phyloP scores from a whole-genome alignment of 1,139 yeast species.

The Blastobotrys capitulatus region DNA sequence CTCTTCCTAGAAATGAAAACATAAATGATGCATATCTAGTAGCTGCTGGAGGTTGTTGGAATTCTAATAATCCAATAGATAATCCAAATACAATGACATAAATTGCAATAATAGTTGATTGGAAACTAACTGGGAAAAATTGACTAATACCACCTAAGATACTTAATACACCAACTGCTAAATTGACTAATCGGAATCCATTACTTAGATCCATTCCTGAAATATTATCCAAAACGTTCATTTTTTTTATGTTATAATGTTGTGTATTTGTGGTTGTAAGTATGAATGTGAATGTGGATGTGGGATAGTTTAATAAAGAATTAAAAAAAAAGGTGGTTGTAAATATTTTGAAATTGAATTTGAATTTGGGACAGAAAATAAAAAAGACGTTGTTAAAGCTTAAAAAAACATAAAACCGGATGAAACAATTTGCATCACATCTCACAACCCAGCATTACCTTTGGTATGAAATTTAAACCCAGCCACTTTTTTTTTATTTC shows the following conservation, averaged over 20 bases:
- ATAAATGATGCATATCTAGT: conserved; percentile 71
- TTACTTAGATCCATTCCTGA: conserved; percentile 34
- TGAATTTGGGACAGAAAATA: conserved; percentile 5
- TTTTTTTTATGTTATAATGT: background rate
- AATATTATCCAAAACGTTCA: conserved; percentile 9
- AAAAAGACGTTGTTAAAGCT: too few species aligned
- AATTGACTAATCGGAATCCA: conserved; percentile 58
- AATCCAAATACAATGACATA: conserved; percentile 53
- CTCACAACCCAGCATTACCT: too few species aligned
- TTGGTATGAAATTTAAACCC: background rate
- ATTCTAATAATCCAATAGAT: conserved; percentile 49
- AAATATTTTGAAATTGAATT: too few species aligned
- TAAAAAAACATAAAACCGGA: too few species aligned
- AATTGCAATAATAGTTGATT: conserved; percentile 39
- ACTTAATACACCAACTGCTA: conserved; percentile 56
- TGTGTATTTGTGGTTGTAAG: too few species aligned
- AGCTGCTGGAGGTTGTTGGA: conserved; percentile 49
- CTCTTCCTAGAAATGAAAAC: conserved; percentile 81
- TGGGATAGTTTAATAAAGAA: too few species aligned
- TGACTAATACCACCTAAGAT: conserved; percentile 55
- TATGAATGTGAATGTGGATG: too few species aligned
- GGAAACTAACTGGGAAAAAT: conserved; percentile 46
- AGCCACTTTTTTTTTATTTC: background rate
- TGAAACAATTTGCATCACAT: too few species aligned
- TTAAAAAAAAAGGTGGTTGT: too few species aligned